These are phyloP conservation scores for Senna siamea DNA, from an alignment of 306 rosid genomes.

Conservation along the genomic window DNA sequence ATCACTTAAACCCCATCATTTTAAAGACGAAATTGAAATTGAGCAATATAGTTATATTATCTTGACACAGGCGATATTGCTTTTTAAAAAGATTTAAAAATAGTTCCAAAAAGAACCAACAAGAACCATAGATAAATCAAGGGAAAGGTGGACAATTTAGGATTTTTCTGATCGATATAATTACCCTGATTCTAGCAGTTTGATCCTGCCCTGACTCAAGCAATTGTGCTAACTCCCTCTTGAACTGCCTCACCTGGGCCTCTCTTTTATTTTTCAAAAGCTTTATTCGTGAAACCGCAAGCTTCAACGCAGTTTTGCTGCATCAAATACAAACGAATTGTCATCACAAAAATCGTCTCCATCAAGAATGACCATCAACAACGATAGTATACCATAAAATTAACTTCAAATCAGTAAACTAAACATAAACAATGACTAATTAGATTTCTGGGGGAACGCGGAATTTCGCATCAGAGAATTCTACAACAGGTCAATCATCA, in stretches of 20 bases:
- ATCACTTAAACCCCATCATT: not conserved
- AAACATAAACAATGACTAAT: not conserved
- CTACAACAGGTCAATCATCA: not conserved
- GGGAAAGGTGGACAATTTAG: not conserved
- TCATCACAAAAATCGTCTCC: conserved; percentile 1
- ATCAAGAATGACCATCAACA: conserved; percentile 6
- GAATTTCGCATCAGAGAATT: not conserved
- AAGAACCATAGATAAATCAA: not conserved
- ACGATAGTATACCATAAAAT: conserved; percentile 22
- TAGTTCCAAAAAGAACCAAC: not conserved
- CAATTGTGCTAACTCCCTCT: conserved; percentile 82
- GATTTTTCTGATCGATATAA: conserved; percentile 9
- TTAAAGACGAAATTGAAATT: not conserved
- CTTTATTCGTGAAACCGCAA: conserved; percentile 80
- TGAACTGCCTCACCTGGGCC: conserved; percentile 67
- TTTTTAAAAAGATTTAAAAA: not conserved
- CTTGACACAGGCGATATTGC: not conserved
- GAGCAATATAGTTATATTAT: not conserved
- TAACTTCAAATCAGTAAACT: not conserved
- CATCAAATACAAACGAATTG: conserved; percentile 32
- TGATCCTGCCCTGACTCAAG: conserved; percentile 80
- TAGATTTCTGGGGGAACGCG: not conserved
- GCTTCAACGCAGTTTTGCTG: conserved; percentile 92
- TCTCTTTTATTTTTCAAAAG: conserved; percentile 87
- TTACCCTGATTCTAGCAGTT: conserved; percentile 84